phyloP scores from a whole-genome alignment of 164 flowering plant species.

The Magnolia officinalis region DNA sequence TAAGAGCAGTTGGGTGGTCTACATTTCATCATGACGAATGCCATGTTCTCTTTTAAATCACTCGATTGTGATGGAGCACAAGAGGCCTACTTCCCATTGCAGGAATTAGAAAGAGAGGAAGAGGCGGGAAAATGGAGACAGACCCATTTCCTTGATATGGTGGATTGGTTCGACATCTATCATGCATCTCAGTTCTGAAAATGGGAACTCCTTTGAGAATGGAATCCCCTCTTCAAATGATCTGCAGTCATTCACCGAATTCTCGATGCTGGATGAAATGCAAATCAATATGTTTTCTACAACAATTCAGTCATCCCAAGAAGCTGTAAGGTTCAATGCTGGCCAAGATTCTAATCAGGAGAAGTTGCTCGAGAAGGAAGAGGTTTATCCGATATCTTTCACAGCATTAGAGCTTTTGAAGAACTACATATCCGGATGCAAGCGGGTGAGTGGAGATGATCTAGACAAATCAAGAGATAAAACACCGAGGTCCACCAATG shows the following conservation, averaged over 20 bases:
- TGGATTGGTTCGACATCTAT: constrained; percentile 19
- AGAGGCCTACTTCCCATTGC: constrained; percentile 12
- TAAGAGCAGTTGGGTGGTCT: background rate
- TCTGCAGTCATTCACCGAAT: constrained; percentile 19
- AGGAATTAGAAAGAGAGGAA: constrained; percentile 6
- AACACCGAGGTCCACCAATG: background rate
- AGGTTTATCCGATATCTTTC: constrained; percentile 6
- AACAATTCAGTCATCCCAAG: constrained; percentile 19
- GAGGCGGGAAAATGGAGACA: constrained; percentile 13
- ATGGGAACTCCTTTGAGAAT: constrained; percentile 6
- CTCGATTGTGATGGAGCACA: constrained; percentile 17
- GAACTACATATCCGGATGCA: constrained; percentile 16
- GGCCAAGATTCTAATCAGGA: background rate
- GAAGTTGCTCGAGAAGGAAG: constrained; percentile 17
- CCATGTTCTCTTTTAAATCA: constrained; percentile 12
- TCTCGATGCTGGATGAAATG: constrained; percentile 19
- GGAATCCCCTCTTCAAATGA: constrained; percentile 11
- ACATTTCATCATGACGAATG: constrained; percentile 5
- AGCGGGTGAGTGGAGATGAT: constrained; percentile 4
- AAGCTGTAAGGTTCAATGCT: constrained; percentile 2
- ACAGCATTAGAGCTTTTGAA: constrained; percentile 34
- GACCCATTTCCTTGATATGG: constrained; percentile 11
- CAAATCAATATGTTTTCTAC: constrained; percentile 15
- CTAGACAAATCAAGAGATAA: background rate
- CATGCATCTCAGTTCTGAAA: background rate